These are phyloP conservation scores for Coemansia umbellata DNA, from an alignment of 192 early-diverging fungal species.

Conservation along the genomic window DNA sequence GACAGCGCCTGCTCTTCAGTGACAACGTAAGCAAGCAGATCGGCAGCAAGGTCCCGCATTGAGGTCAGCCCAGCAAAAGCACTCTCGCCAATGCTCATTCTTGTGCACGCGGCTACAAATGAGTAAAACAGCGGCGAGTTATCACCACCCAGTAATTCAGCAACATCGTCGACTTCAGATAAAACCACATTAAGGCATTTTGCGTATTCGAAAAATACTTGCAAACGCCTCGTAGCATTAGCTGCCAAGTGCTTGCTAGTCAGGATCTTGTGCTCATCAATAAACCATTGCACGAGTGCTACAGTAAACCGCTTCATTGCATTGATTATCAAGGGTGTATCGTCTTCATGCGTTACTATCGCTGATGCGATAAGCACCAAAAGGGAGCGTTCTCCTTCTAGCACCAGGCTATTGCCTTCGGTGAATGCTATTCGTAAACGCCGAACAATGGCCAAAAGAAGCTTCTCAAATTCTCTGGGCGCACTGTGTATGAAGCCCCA, in stretches of 20 bases:
- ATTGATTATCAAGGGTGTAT: conserved; percentile 26
- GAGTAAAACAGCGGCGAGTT: conserved; percentile 37
- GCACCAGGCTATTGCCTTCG: conserved; percentile 11
- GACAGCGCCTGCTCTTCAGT: conserved; percentile 45
- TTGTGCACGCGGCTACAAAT: conserved; percentile 45
- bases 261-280: conserved; percentile 34
- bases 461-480: conserved; percentile 13
- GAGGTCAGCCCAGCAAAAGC: conserved; percentile 15
- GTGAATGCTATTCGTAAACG: conserved; percentile 27
- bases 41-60: conserved; percentile 33
- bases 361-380: conserved; percentile 36
- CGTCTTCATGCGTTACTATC: conserved; percentile 27
- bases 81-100: conserved; percentile 37
- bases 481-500: conserved; percentile 17
- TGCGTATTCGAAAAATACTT: conserved; percentile 37
- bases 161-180: conserved; percentile 38
- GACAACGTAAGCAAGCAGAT: conserved; percentile 43
- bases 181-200: conserved; percentile 46
- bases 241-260: neutral
- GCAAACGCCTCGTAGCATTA: conserved; percentile 6
- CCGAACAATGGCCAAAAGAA: conserved; percentile 16
- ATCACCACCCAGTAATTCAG: conserved; percentile 42
- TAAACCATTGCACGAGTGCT: conserved; percentile 32
- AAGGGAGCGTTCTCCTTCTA: conserved; percentile 30
- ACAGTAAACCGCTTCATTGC: conserved; percentile 16